Percentiles rank a stretch among this genome's conserved stretches.
Evolutionary conservation across 371 early-diverging fungal species (phyloP).

Genomic region (Zancudomyces culisetae): DNA sequence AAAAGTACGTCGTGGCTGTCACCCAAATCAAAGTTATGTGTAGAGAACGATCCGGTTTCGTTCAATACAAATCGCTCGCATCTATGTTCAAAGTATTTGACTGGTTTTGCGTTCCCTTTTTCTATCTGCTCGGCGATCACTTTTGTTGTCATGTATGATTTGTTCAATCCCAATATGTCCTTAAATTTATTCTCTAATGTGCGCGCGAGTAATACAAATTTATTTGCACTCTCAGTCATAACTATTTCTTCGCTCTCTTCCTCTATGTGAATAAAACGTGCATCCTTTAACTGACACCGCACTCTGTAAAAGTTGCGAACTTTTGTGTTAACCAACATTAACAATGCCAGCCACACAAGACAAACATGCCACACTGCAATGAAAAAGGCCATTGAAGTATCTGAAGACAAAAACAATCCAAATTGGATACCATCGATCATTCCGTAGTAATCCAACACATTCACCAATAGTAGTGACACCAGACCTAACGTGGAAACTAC

Average conservation of each 20-base stretch:
- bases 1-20: constrained; percentile 31
- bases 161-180: constrained; percentile 8
- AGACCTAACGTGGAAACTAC: constrained; percentile 33
- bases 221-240: constrained; percentile 30
- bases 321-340: constrained; percentile 21
- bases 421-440: constrained; percentile 11
- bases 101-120: constrained; percentile 23
- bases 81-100: constrained; percentile 40
- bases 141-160: constrained; percentile 18
- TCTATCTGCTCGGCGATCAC: constrained; percentile 9
- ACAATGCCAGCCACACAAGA: constrained; percentile 35
- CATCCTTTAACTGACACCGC: constrained; percentile 24
- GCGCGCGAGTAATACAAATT: constrained; percentile 15
- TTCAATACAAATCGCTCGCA: constrained; percentile 49
- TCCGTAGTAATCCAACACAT: constrained; percentile 48
- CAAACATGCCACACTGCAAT: constrained; percentile 47
- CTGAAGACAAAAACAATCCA: constrained; percentile 21
- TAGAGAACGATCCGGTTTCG: constrained; percentile 26
- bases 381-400: constrained; percentile 35
- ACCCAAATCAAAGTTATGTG: constrained; percentile 33
- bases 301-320: constrained; percentile 34
- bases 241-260: constrained; percentile 31
- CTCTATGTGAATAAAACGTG: constrained; percentile 42
- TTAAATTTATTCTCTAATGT: constrained; percentile 4
- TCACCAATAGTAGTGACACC: constrained; percentile 36